Conservation (phyloP, 2,329 filamentous ascomycete species). For the Scopulariopsis brevicaulis region DNA sequence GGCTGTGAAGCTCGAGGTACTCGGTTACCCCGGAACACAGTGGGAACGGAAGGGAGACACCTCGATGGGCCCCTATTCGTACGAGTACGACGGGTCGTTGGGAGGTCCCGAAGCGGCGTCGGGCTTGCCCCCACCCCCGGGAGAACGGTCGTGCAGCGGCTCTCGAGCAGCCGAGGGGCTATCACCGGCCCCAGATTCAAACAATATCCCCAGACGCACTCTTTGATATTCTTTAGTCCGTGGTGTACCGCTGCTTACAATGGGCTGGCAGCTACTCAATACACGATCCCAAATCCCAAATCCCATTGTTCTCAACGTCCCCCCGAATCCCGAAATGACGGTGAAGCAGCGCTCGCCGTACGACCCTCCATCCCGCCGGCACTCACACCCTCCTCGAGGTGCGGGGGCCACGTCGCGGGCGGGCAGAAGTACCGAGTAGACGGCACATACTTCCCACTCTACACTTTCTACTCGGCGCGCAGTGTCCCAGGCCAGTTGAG, state of each 20-base stretch:
- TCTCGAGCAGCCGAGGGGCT: neutral
- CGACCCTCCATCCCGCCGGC: neutral
- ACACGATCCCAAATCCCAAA: neutral
- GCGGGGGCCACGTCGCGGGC: no score
- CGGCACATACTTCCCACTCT: no score
- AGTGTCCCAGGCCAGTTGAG: no score
- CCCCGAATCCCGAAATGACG: neutral
- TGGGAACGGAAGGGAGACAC: no score
- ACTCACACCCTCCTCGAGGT: neutral
- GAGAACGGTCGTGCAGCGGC: neutral
- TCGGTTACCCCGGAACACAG: no score
- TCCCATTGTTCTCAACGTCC: neutral
- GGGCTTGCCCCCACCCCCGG: neutral
- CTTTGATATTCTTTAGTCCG: no score
- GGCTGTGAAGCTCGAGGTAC: no score
- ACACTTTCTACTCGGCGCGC: no score
- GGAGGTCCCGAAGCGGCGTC: neutral
- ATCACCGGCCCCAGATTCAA: no score
- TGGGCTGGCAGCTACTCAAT: neutral
- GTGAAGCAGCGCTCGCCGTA: neutral
- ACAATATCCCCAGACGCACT: no score
- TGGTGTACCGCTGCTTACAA: neutral
- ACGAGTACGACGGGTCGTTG: neutral
- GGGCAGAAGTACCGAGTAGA: no score
- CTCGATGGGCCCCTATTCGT: no score